Base-by-base conservation (phyloP, 139 green algal species). In the Parachlorella kessleri region DNA sequence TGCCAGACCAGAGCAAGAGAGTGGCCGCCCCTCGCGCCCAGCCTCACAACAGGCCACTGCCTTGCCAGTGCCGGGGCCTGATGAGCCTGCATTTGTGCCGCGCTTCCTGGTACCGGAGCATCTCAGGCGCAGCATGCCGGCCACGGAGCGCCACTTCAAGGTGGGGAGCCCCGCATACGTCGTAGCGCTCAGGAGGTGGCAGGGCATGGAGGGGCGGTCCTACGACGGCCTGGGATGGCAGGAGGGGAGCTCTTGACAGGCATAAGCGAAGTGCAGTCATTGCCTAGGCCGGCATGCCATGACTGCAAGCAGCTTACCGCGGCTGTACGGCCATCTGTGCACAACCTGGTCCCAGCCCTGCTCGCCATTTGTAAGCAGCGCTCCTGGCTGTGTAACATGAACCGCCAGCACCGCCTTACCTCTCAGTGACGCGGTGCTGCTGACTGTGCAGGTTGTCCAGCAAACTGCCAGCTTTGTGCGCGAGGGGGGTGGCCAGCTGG, bases 401-500 rank as follows among this genome's bases (percentile, higher is more conserved):
- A 8, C 26, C 35, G 35, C 24, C 53, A 10, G 36, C 7, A 18
- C 53, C 72, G 23, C 26, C 4, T 6, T n/a, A 7, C 9, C 30
- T 39, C 39, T 35, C 4, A 6, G 36, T 18, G 9, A 39, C 18
- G 30, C 14, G 14, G 9, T 9, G 18, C 40, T 18, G 26, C 8
- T 36, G 4, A n/a, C 0, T 41, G 1, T 65, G 67, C 86, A 94
- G 90, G 77, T 95, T 24, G 85, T 96, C 28, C 37, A 85, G 1
- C 87, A 92, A 66, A 96, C 92, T 0, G 92, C 92, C 3, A 80
- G 77, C 65, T 96, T 94, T 86, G 92, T 96, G 72, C 75, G 81
- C 2, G 55, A 72, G 21, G 82, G 87, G 26, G 90, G 89, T 4
- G 80, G 77, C 8, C 92, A 94, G 78, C 82, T 88, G 41, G 92